Percentiles rank a stretch among this genome's conserved stretches.
phyloP scores from a whole-genome alignment of 2,329 filamentous ascomycete genomes.

The Lanzia echinophila region DNA sequence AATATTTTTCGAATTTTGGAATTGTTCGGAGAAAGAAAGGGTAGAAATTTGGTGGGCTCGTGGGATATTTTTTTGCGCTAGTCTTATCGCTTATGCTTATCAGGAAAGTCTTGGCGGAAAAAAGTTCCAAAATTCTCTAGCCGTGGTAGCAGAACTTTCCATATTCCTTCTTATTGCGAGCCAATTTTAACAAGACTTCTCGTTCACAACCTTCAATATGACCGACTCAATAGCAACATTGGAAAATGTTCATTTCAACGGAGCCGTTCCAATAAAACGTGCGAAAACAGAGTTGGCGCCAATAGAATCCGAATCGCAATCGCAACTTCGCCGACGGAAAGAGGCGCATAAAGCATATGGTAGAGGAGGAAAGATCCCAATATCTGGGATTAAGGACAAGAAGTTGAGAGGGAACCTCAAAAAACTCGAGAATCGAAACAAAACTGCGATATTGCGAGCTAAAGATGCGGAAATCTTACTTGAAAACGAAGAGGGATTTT shows the following conservation, averaged over 20 bases:
- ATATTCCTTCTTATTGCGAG: too few species aligned
- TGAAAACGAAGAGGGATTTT: constrained; percentile 77
- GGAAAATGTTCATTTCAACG: constrained; percentile 37
- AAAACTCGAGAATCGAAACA: constrained; percentile 73
- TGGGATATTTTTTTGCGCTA: constrained; percentile 12
- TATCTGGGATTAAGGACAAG: constrained; percentile 74
- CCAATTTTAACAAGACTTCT: not conserved
- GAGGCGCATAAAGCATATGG: constrained; percentile 75
- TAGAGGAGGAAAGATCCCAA: constrained; percentile 67
- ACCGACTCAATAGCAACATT: constrained; percentile 15
- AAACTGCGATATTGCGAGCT: constrained; percentile 72
- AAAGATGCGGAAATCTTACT: constrained; percentile 94
- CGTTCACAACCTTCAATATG: constrained; percentile 7
- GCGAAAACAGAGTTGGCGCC: constrained; percentile 42
- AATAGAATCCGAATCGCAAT: constrained; percentile 24
- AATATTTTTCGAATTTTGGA: constrained; percentile 4
- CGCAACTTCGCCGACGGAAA: constrained; percentile 40
- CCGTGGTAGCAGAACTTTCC: constrained; percentile 1
- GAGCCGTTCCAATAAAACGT: constrained; percentile 44
- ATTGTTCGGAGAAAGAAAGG: too few species aligned
- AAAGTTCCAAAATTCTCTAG: too few species aligned
- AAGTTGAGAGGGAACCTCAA: constrained; percentile 79
- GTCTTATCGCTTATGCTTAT: constrained; percentile 12
- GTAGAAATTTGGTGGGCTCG: constrained; percentile 1
- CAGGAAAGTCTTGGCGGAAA: constrained; percentile 4